Evolutionary conservation across 805 yeast species (phyloP).

Genomic region (Candida broadrunensis): DNA sequence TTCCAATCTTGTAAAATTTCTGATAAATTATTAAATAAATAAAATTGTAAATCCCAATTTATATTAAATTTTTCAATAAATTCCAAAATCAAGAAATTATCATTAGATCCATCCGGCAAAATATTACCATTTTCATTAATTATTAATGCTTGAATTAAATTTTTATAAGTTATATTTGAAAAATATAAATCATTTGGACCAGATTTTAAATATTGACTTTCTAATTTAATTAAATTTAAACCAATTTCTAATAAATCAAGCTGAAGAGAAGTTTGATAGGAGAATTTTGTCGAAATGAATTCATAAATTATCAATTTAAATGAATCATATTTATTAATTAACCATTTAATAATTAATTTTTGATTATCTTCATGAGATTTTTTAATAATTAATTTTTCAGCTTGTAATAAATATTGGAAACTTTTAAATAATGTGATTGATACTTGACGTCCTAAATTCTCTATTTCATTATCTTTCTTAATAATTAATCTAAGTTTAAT

Average conservation of each 20-base stretch:
- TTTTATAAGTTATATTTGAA: conserved; percentile 52
- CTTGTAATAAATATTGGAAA: conserved; percentile 47
- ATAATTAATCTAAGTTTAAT: conserved; percentile 14
- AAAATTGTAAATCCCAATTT: conserved; percentile 77
- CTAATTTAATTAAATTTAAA: conserved; percentile 55
- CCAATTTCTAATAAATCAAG: conserved; percentile 51
- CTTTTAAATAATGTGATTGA: conserved; percentile 41
- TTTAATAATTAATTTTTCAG: conserved; percentile 35
- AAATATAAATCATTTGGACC: conserved; percentile 55
- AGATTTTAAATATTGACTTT: conserved; percentile 52
- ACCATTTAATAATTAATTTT: conserved; percentile 57
- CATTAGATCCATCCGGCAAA: conserved; percentile 45
- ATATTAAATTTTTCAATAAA: conserved; percentile 52
- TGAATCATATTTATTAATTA: conserved; percentile 53
- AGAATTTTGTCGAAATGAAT: conserved; percentile 37
- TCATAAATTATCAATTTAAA: conserved; percentile 46
- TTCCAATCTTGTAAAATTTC: conserved; percentile 20
- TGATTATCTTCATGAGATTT: conserved; percentile 42
- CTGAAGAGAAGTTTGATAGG: conserved; percentile 50
- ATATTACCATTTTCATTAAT: conserved; percentile 31
- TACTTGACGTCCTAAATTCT: conserved; percentile 36
- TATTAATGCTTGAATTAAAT: conserved; percentile 32
- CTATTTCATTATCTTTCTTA: conserved; percentile 20
- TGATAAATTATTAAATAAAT: conserved; percentile 54
- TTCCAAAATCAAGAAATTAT: conserved; percentile 50